A percentile compares a stretch with the other conserved stretches of the same genome.
Evolutionary conservation across 345 rosid genomes (phyloP).

Genomic region (Moricandia moricandioides): DNA sequence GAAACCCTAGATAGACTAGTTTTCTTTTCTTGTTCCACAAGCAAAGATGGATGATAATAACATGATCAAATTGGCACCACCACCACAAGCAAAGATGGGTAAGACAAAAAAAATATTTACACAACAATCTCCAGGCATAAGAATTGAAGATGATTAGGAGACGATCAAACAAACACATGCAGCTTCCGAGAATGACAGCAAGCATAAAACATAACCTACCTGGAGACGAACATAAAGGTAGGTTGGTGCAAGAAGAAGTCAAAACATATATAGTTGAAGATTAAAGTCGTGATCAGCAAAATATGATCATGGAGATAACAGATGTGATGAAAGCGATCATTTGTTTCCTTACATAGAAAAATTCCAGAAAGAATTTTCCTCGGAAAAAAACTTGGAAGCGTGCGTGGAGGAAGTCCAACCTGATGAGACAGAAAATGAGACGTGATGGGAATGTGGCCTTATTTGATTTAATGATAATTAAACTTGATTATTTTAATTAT

Average conservation of each 20-base stretch:
- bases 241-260: slow-evolving; percentile 28
- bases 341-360: slow-evolving; percentile 8
- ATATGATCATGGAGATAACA: not conserved
- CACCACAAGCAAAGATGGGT: not conserved
- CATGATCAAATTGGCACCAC: slow-evolving; percentile 11
- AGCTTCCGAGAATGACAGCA: not conserved
- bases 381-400: not conserved
- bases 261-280: slow-evolving; percentile 1
- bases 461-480: slow-evolving; percentile 24
- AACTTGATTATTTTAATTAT: slow-evolving; percentile 10
- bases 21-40: not conserved
- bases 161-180: not conserved
- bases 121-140: slow-evolving; percentile 3
- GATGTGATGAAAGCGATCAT: slow-evolving; percentile 9
- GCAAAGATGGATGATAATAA: not conserved
- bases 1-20: not conserved
- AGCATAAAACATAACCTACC: slow-evolving; percentile 1
- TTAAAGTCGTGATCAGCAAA: slow-evolving; percentile 5
- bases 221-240: not conserved
- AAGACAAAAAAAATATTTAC: not conserved
- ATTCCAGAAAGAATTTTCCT: not conserved
- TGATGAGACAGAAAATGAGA: slow-evolving; percentile 21
- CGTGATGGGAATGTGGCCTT: slow-evolving; percentile 36
- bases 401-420: slow-evolving; percentile 27
- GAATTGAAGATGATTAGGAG: not conserved